Evolutionary conservation across 371 early-diverging fungal species (phyloP), one percentile per base, ranked within the genome.

Genomic region (Rhizomucor pusillus): DNA sequence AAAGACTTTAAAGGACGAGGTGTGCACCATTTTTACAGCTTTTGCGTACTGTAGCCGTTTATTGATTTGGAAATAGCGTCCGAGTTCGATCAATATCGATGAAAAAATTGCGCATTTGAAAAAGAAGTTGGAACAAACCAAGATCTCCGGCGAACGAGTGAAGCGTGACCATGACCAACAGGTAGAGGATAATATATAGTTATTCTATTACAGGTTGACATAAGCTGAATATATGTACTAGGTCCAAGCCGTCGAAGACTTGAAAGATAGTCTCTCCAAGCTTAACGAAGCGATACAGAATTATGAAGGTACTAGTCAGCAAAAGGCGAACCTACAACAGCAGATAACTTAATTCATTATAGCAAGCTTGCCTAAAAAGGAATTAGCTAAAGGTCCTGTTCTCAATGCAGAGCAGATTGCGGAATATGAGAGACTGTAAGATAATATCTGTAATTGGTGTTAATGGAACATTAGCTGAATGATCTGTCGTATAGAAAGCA

Each of bases 41-140:
- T 47, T 47, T 37, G 11, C 14, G 9, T 37, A 14, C 11, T 14
- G 14, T 37, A 14, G 14, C 14, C 9, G 11, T 37, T 9, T 11
- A 11, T 11, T 37, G 11, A 14, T 37, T 14, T 9, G 14, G 37
- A 37, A 37, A 37, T 63, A 81, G 75, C 69, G 75, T 18, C 84
- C 85, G 7, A 72, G 70, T n/a, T 66, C 83, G 41, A 62, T 91
- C 4, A 24, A 44, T 10, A 65, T 90, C 19, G 82, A 86, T 44
- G 93, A 93, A 58, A 88, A 89, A 60, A 71, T 90, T 6, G 52
- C 65, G 23, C 87, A 92, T 66, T 63, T 81, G 20, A 66, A 77
- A 50, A 85, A 85, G 56, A 91, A 90, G 62, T 63, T 85, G 4
- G 74, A 69, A 46, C 83, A 88, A 43, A 78, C 81, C 5, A 73